Evolutionary conservation across 2,329 filamentous ascomycete genomes (phyloP), one percentile per base, ranked within the genome.

Genomic region (Aspergillus alliaceus): DNA sequence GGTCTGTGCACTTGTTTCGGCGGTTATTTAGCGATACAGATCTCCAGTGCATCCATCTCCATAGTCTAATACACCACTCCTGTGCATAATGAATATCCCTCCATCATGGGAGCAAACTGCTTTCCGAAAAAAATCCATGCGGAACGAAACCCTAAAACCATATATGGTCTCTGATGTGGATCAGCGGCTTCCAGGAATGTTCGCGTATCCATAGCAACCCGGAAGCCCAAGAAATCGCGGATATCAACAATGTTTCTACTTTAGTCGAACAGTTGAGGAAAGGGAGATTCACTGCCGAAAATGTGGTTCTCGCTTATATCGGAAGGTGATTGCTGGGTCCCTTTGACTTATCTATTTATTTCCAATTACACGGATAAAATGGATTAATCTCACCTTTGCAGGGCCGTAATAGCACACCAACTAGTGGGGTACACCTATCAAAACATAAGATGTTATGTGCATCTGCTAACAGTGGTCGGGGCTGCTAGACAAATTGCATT

Each of bases 401-500:
- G 69, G 47, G 67, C 69, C 20, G 63, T 65, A 20, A 60, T 71
- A n/a, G 66, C 67, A 32, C 69, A 72, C 55, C 69, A 71, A 39
- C 29, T 70, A 48, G 67, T 67, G 52, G 48, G 57, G 27, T n/a
- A 44, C 25, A 11, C 24, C 39, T 27, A 29, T 44, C n/a, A 7
- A 7, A 15, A 27, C 15, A 25, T 25, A 25, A 15, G 12, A 14
- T 29, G 18, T 22, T 27, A 4, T n/a, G 25, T 25, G 40, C 6
- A 3, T 7, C 2, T 27, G 7, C 27, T 48, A 22, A 18, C 22
- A 20, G 24, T 9, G 32, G 9, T 27, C 42, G 0, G 18, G 4
- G 14, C 18, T 4, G 8, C 15, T 18, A 75, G 72, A 75, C 69
- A n/a, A 76, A 75, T 44, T 69, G 68, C 18, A 57, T 77, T 14